Evolutionary conservation across 2,329 filamentous ascomycete genomes (phyloP).

Genomic region (Aureobasidium pullulans): DNA sequence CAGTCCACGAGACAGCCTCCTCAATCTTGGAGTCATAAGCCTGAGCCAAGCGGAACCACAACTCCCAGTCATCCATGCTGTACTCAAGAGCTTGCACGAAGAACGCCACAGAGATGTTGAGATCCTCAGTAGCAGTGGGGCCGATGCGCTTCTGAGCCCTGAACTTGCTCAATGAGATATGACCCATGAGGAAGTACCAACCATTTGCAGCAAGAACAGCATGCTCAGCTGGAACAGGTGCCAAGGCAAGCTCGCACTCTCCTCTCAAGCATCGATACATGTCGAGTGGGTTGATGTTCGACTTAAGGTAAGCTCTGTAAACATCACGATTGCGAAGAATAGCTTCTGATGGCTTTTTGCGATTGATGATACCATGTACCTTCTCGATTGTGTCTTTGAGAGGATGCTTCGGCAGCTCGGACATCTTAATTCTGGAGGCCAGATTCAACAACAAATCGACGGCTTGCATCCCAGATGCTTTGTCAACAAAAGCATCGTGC

Average conservation of each 20-base stretch:
- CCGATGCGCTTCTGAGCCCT: slow-evolving; percentile 63
- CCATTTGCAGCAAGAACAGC: slow-evolving; percentile 66
- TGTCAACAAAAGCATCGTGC: slow-evolving; percentile 65
- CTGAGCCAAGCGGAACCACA: slow-evolving; percentile 82
- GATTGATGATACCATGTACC: slow-evolving; percentile 78
- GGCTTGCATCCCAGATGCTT: slow-evolving; percentile 69
- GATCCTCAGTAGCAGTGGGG: slow-evolving; percentile 72
- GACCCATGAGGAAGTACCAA: slow-evolving; percentile 88
- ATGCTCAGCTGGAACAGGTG: slow-evolving; percentile 56
- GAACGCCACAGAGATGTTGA: slow-evolving; percentile 73
- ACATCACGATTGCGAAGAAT: slow-evolving; percentile 84
- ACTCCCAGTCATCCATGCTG: slow-evolving; percentile 75
- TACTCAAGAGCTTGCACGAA: slow-evolving; percentile 77
- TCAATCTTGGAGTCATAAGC: slow-evolving; percentile 84
- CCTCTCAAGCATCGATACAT: slow-evolving; percentile 77
- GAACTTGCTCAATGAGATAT: slow-evolving; percentile 84
- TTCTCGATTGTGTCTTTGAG: slow-evolving; percentile 86
- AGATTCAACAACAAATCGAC: slow-evolving; percentile 78
- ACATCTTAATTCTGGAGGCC: slow-evolving; percentile 76
- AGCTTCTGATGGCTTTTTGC: slow-evolving; percentile 67
- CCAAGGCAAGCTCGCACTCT: slow-evolving; percentile 63
- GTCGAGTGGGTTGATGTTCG: slow-evolving; percentile 71
- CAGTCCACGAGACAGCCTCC: slow-evolving; percentile 79
- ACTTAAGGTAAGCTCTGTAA: slow-evolving; percentile 72
- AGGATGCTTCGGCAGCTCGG: slow-evolving; percentile 85